These are phyloP conservation scores for Maudiozyma bulderi DNA, from an alignment of 805 yeast genomes.

Conservation along the genomic window DNA sequence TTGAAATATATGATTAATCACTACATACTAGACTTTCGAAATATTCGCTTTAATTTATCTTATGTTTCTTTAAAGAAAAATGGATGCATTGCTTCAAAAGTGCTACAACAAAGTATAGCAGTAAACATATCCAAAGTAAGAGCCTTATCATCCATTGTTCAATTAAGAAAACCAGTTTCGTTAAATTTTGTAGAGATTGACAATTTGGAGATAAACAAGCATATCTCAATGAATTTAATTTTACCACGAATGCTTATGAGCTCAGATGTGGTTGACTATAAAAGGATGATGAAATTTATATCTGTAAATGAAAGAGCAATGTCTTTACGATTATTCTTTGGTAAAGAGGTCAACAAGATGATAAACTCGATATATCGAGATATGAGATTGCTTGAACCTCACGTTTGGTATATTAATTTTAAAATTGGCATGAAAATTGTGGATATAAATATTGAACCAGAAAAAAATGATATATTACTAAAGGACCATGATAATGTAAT, in stretches of 20 bases:
- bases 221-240: constrained; percentile 11
- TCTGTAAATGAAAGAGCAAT: constrained; percentile 30
- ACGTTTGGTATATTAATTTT: constrained; percentile 30
- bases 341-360: constrained; percentile 21
- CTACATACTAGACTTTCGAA: constrained; percentile 26
- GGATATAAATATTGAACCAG: constrained; percentile 39
- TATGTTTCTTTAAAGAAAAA: constrained; percentile 14
- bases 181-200: constrained; percentile 12
- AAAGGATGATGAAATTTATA: constrained; percentile 20
- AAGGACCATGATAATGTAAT: constrained; percentile 16
- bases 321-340: constrained; percentile 24
- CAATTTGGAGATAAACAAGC: constrained; percentile 5
- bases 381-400: constrained; percentile 23
- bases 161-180: constrained; percentile 5
- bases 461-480: constrained; percentile 34
- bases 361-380: constrained; percentile 20
- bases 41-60: constrained; percentile 26
- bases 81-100: constrained; percentile 10
- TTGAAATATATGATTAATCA: constrained; percentile 20
- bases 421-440: constrained; percentile 10
- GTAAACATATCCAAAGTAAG: constrained; percentile 9
- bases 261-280: constrained; percentile 16
- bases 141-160: constrained; percentile 8
- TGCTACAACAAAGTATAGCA: constrained; percentile 9
- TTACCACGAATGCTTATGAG: constrained; percentile 31